A percentile compares a stretch with the other conserved stretches of the same genome.
phyloP scores from a whole-genome alignment of 225 moss, liverwort and hornwort species.

The Thuidium tamariscinum region DNA sequence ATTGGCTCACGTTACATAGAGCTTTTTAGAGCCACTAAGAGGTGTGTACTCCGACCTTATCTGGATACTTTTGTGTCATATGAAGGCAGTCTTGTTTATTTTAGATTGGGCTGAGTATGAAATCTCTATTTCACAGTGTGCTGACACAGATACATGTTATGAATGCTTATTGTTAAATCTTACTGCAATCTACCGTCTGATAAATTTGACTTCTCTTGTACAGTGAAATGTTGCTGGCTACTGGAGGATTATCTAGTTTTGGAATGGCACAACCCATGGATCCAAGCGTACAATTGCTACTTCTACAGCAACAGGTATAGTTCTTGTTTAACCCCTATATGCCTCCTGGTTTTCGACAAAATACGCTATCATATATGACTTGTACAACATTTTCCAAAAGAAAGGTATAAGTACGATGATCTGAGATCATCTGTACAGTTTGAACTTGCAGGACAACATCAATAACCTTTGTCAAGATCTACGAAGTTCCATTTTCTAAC shows the following conservation, averaged over 20 bases:
- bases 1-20: constrained; percentile 98
- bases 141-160: neutral
- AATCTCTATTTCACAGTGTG: neutral
- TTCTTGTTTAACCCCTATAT: neutral
- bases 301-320: constrained; percentile 91
- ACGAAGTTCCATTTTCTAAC: neutral
- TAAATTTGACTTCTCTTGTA: neutral
- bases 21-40: constrained; percentile 95
- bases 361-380: neutral
- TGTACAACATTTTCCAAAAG: neutral
- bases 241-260: constrained; percentile 89
- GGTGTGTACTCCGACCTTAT: constrained; percentile 16
- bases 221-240: constrained; percentile 97
- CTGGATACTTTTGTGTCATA: neutral
- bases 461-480: neutral
- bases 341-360: neutral
- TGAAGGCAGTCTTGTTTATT: neutral
- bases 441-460: neutral
- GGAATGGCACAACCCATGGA: constrained; percentile 94
- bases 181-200: neutral
- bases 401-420: neutral
- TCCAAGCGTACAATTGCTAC: constrained; percentile 85
- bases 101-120: neutral
- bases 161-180: neutral
- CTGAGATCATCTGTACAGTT: neutral